Percentiles rank a stretch among this genome's conserved stretches.
phyloP scores from a whole-genome alignment of 352 stramenopile species.

The Phytophthora rubi region DNA sequence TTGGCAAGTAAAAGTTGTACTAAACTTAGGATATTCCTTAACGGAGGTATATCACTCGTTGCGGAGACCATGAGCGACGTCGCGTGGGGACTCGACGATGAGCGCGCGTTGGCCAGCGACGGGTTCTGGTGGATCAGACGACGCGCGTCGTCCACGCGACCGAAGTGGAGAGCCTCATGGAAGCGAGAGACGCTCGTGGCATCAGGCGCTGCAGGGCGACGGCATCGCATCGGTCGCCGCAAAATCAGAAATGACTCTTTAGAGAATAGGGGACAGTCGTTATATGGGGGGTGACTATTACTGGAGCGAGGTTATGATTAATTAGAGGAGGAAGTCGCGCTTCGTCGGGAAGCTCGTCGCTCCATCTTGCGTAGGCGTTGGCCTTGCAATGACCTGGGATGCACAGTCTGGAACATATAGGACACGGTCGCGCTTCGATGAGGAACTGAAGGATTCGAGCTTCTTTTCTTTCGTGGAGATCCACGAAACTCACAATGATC shows the following conservation, averaged over 20 bases:
- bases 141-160: constrained; percentile 19
- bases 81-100: constrained; percentile 11
- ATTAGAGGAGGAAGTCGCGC: not conserved
- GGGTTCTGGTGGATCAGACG: constrained; percentile 27
- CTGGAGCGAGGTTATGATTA: not conserved
- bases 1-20: constrained; percentile 35
- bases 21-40: constrained; percentile 17
- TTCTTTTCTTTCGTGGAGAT: constrained; percentile 23
- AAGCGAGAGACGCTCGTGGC: constrained; percentile 24
- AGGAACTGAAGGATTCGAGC: constrained; percentile 20
- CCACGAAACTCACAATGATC: constrained; percentile 29
- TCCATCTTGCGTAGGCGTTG: constrained; percentile 23
- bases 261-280: not conserved
- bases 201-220: constrained; percentile 5
- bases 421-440: constrained; percentile 24
- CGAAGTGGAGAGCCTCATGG: constrained; percentile 25
- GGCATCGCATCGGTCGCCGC: constrained; percentile 13
- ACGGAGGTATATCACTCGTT: not conserved
- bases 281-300: not conserved
- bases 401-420: constrained; percentile 17
- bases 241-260: constrained; percentile 12
- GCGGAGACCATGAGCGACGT: constrained; percentile 36
- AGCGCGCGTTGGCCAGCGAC: constrained; percentile 28
- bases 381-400: constrained; percentile 29
- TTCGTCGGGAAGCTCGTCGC: constrained; percentile 10